Base-by-base conservation (phyloP, 2,329 filamentous ascomycete genomes). In the Diaporthe vexans region DNA sequence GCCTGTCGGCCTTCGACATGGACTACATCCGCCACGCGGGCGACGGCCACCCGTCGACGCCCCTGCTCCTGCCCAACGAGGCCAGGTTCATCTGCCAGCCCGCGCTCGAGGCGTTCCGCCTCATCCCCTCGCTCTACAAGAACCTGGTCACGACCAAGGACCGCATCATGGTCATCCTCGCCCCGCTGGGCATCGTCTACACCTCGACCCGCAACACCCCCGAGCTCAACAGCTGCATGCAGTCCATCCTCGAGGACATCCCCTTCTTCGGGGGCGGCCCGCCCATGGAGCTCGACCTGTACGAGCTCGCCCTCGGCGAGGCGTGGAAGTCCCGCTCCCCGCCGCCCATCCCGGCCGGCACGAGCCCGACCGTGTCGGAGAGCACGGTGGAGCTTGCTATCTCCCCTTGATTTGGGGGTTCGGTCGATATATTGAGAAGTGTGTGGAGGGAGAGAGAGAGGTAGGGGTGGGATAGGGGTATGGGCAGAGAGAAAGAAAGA, bases 111-210 rank as follows among this genome's bases (percentile, higher is more conserved):
- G 75, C 75, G n/a, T 73, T 75, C 35, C 75, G 75, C n/a, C 69
- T 75, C 29, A 72, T 75, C n/a, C 75, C 75, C 1, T 76, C 70
- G n/a, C 73, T 76, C 13, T 75, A 75, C 69, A 74, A 76, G 46
- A 76, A 76, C 33, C 70, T 76, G 17, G 58, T 76, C 46, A 74
- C 73, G 29, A 75, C 52, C 43, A 69, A 70, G 43, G 75, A 76
- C 37, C 75, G 75, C 26, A 69, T 75, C 57, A 76, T 76, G 73
- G 73, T 76, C 43, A 72, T 74, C 48, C 75, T 76, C 9, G 75
- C 75, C 43, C 75, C 75, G 15, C 48, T 76, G 61, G 75, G 75
- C 35, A 76, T 76, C 43, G 75, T 76, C 1, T 76, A 76, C 51
- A 75, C 73, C 63, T 63, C 75, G 17, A 73, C 73, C 19, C 61